A percentile compares a stretch with the other conserved stretches of the same genome.
These are phyloP conservation scores for Setaria viridis DNA, from an alignment of 202 grass and related monocot genomes.

Conservation along the genomic window DNA sequence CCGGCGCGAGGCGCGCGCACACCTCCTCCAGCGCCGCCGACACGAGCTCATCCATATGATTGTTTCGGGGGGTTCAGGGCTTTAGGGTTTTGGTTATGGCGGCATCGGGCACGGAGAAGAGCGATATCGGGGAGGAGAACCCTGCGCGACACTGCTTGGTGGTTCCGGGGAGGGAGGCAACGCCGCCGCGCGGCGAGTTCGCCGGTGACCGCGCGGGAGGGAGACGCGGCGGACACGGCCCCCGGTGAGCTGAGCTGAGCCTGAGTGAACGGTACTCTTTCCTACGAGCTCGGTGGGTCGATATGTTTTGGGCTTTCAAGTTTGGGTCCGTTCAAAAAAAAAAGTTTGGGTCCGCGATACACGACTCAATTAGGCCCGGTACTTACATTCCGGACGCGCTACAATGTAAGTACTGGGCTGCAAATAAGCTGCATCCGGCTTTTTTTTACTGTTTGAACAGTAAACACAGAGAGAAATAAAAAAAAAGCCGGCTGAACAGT, in stretches of 20 bases:
- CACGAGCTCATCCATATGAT: slow-evolving; percentile 75
- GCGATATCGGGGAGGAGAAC: not conserved
- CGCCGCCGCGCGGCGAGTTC: slow-evolving; percentile 19
- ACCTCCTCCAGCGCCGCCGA: slow-evolving; percentile 81
- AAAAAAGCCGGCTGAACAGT: too few species aligned
- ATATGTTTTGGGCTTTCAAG: not conserved
- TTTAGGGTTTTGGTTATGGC: slow-evolving; percentile 23
- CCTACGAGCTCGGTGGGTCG: not conserved
- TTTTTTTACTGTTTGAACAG: too few species aligned
- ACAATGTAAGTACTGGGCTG: too few species aligned
- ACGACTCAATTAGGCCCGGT: slow-evolving; percentile 11
- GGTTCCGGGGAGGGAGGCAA: not conserved
- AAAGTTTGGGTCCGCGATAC: too few species aligned
- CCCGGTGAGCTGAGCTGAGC: not conserved
- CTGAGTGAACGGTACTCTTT: not conserved
- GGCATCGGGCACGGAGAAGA: not conserved
- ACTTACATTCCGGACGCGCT: not conserved
- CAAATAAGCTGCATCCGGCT: too few species aligned
- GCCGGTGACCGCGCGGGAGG: slow-evolving; percentile 27
- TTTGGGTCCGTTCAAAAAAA: not conserved
- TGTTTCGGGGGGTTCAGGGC: slow-evolving; percentile 7
- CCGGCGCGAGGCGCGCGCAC: slow-evolving; percentile 62
- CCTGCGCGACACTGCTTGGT: not conserved
- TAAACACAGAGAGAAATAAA: too few species aligned
- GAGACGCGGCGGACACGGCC: not conserved